Evolutionary conservation across 345 rosid species (phyloP).

Genomic region (Citrus hindsii): DNA sequence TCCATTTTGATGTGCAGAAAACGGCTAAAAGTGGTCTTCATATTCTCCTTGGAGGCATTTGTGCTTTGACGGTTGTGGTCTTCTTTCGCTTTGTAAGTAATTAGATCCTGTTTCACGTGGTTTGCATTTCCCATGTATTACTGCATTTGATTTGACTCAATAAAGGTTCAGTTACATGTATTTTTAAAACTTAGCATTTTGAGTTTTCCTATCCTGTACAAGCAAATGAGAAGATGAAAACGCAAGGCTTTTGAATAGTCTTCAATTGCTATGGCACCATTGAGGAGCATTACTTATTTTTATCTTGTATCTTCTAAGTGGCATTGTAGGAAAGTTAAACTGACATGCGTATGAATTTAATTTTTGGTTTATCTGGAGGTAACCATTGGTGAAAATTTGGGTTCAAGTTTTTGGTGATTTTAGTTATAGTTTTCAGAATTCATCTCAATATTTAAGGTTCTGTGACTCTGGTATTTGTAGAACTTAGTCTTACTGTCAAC

Average conservation of each 20-base stretch:
- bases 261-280: neutral
- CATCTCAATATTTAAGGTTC: neutral
- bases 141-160: slow-evolving; percentile 7
- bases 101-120: neutral
- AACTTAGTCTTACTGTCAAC: neutral
- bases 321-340: neutral
- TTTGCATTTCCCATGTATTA: neutral
- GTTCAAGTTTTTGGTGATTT: neutral
- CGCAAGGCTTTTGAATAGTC: neutral
- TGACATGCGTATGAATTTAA: neutral
- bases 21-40: slow-evolving; percentile 93
- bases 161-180: neutral
- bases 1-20: slow-evolving; percentile 46
- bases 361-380: neutral
- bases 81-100: slow-evolving; percentile 91
- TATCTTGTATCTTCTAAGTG: neutral
- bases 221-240: neutral
- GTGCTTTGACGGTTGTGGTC: slow-evolving; percentile 86
- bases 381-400: neutral
- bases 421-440: neutral
- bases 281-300: neutral
- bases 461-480: neutral
- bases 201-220: neutral
- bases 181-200: neutral
- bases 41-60: slow-evolving; percentile 84